A percentile compares a stretch with the other conserved stretches of the same genome.
Evolutionary conservation across 2,329 filamentous ascomycete genomes (phyloP).

Genomic region (Alternaria triticina): DNA sequence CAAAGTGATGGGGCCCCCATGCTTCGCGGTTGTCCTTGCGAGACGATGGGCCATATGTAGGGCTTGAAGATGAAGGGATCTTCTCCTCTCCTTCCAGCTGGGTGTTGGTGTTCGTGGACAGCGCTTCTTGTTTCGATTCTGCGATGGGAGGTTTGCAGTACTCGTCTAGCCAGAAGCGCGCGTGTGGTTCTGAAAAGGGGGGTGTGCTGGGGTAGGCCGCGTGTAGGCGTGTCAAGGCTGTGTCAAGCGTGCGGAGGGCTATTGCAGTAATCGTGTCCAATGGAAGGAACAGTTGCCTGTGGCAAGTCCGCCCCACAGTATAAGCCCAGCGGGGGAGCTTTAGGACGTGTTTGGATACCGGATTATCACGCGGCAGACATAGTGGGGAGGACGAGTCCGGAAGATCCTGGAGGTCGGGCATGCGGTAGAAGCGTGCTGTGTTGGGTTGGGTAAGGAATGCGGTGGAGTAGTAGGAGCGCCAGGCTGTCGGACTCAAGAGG

Average conservation of each 20-base stretch:
- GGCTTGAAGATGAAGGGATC: not conserved
- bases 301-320: not conserved
- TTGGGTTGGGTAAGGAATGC: conserved; percentile 2
- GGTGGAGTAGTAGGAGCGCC: not conserved
- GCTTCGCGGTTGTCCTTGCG: conserved; percentile 4
- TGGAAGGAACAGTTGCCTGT: not conserved
- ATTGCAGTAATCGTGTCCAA: not conserved
- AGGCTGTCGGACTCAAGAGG: not conserved
- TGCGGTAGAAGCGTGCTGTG: conserved; percentile 6
- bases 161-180: not conserved
- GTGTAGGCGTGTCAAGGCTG: conserved; percentile 1
- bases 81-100: not conserved
- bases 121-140: not conserved
- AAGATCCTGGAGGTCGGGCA: conserved; percentile 2
- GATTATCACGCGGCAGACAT: not conserved
- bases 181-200: not conserved
- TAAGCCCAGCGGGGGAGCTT: not conserved
- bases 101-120: not conserved
- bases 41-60: not conserved
- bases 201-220: not conserved
- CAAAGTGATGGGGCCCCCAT: conserved; percentile 8
- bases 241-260: conserved; percentile 1
- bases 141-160: not conserved
- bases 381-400: conserved; percentile 3
- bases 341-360: not conserved